These are phyloP conservation scores for Herpotrichia juniperi DNA, from an alignment of 2,329 filamentous ascomycete species.

Conservation along the genomic window DNA sequence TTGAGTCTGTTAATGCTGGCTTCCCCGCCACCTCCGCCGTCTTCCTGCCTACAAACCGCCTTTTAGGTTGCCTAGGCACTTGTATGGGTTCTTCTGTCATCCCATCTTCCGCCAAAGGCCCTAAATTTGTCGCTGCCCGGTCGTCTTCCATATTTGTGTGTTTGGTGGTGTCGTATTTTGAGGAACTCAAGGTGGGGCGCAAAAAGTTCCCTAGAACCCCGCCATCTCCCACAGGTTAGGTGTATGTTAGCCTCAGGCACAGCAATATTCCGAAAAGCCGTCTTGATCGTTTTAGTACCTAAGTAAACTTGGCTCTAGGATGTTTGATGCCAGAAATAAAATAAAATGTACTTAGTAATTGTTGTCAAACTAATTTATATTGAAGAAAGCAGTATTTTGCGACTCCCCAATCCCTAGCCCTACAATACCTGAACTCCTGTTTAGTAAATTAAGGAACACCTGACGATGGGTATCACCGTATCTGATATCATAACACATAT, in stretches of 20 bases:
- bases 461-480: conserved; percentile 11
- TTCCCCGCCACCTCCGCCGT: conserved; percentile 66
- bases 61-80: conserved; percentile 75
- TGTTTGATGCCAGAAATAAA: too few relatives aligned
- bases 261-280: too few relatives aligned
- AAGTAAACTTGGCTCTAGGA: too few relatives aligned
- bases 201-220: conserved; percentile 1
- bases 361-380: too few relatives aligned
- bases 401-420: neutral
- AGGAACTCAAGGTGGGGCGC: neutral
- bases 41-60: conserved; percentile 86
- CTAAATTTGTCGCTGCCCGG: conserved; percentile 71
- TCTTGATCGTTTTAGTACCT: too few relatives aligned
- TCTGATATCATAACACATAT: conserved; percentile 11
- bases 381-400: neutral
- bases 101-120: conserved; percentile 71
- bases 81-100: conserved; percentile 58
- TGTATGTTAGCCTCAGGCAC: too few relatives aligned
- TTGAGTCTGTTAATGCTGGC: conserved; percentile 38
- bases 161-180: neutral
- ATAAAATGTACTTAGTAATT: too few relatives aligned
- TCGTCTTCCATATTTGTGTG: conserved; percentile 76
- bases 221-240: too few relatives aligned
- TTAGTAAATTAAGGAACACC: conserved; percentile 9
- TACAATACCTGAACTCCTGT: conserved; percentile 1